These are phyloP conservation scores for Chlorella sp. DNA, from an alignment of 139 green algal species.

Conservation along the genomic window DNA sequence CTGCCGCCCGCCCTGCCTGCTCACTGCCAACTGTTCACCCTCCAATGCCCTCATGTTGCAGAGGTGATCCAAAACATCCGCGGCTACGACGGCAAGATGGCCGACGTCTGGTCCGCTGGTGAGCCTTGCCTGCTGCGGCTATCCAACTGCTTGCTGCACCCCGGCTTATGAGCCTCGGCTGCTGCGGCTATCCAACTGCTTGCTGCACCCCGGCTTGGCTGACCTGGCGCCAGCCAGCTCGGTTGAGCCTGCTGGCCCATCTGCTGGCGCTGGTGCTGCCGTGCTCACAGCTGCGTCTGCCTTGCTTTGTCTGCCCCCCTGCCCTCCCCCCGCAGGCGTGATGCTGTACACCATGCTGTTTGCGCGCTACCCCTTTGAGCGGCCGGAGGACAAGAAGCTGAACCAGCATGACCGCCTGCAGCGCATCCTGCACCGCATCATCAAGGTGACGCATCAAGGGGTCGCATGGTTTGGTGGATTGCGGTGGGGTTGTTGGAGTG, in stretches of 20 bases:
- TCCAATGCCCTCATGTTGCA: not conserved
- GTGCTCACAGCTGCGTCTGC: not conserved
- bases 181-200: not conserved
- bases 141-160: not conserved
- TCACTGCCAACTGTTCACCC: not conserved
- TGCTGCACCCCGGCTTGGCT: not conserved
- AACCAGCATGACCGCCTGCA: constrained; percentile 41
- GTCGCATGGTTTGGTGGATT: not conserved
- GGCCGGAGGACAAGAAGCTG: constrained; percentile 53
- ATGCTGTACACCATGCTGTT: constrained; percentile 93
- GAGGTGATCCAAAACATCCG: constrained; percentile 62
- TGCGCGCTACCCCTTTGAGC: constrained; percentile 66
- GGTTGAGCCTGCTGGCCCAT: not conserved
- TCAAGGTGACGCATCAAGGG: constrained; percentile 17
- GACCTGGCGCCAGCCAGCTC: not conserved
- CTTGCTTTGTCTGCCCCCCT: not conserved
- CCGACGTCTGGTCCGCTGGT: constrained; percentile 20
- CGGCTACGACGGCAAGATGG: constrained; percentile 61
- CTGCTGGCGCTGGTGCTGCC: not conserved
- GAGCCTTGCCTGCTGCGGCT: not conserved
- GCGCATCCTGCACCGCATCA: constrained; percentile 59
- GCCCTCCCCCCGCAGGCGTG: constrained; percentile 57
- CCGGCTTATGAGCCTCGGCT: not conserved
- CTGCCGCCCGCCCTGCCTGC: too few species aligned
- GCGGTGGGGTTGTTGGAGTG: too few species aligned